A percentile compares a stretch with the other conserved stretches of the same genome.
Evolutionary conservation across 2,329 filamentous ascomycete genomes (phyloP).

Genomic region (Colletotrichum costaricense): DNA sequence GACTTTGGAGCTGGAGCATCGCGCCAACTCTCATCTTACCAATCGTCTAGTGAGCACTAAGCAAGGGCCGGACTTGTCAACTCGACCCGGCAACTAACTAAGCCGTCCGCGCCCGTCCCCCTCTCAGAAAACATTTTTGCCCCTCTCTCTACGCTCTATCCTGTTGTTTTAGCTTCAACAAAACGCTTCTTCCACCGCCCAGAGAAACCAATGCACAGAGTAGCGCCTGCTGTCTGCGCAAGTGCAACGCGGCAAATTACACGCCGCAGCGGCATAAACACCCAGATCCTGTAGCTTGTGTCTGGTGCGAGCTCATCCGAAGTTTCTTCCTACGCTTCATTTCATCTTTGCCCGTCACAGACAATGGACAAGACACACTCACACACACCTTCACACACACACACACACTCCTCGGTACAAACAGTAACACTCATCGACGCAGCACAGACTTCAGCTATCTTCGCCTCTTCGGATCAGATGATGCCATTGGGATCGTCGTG

Average conservation of each 20-base stretch:
- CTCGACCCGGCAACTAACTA: conserved; percentile 11
- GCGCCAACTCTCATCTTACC: conserved; percentile 1
- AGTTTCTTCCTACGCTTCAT: neutral
- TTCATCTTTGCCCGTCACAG: neutral
- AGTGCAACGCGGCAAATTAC: conserved; percentile 16
- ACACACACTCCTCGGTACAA: too few species aligned
- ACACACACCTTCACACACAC: neutral
- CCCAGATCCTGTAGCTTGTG: neutral
- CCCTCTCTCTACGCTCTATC: neutral
- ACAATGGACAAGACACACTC: neutral
- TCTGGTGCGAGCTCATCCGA: neutral
- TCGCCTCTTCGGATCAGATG: conserved; percentile 16
- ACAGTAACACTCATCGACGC: neutral
- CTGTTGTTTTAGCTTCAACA: neutral
- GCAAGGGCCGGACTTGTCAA: conserved; percentile 14
- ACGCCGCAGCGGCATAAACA: conserved; percentile 6
- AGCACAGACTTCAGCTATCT: conserved; percentile 19
- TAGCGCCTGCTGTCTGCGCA: conserved; percentile 1
- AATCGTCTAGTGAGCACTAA: conserved; percentile 13
- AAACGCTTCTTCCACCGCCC: neutral
- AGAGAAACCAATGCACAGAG: neutral
- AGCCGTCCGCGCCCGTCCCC: neutral
- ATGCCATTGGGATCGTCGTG: conserved; percentile 21
- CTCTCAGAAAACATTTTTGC: neutral
- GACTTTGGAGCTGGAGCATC: neutral